phyloP scores from a whole-genome alignment of 352 stramenopile genomes.

The Blastocystis sp. region DNA sequence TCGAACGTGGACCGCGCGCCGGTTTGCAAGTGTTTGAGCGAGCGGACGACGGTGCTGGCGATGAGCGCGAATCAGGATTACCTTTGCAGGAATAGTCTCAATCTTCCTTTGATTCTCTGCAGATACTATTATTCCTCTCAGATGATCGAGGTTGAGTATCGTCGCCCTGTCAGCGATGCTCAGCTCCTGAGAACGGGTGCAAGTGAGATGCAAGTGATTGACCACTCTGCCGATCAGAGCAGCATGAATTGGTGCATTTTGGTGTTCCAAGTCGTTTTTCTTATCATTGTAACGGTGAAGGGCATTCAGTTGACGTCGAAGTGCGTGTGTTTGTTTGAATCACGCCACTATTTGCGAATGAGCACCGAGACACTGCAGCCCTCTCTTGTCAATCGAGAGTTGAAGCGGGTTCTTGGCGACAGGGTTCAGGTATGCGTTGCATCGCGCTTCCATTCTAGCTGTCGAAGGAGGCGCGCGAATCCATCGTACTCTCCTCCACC shows the following conservation, averaged over 20 bases:
- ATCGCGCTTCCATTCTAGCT: not conserved
- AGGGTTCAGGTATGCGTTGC: not conserved
- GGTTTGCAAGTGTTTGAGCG: not conserved
- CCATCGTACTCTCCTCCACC: slow-evolving; percentile 13
- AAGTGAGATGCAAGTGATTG: not conserved
- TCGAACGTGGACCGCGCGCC: not conserved
- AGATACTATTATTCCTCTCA: not conserved
- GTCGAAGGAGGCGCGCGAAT: slow-evolving; percentile 28
- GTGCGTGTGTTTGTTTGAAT: too few species aligned
- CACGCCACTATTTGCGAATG: too few species aligned
- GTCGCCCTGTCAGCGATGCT: not conserved
- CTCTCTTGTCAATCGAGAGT: slow-evolving; percentile 9
- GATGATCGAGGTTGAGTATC: not conserved
- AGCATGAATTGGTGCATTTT: not conserved
- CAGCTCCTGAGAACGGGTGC: not conserved
- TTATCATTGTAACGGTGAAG: not conserved
- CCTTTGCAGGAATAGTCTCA: not conserved
- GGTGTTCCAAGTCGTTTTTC: not conserved
- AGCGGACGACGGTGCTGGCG: not conserved
- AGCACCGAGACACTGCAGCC: slow-evolving; percentile 28
- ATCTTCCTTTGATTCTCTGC: not conserved
- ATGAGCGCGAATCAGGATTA: not conserved
- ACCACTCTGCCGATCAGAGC: not conserved
- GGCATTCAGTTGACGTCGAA: too few species aligned
- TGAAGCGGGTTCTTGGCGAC: slow-evolving; percentile 2